Conservation (phyloP, 768 basidiomycete genomes). For the Psilocybe cubensis region DNA sequence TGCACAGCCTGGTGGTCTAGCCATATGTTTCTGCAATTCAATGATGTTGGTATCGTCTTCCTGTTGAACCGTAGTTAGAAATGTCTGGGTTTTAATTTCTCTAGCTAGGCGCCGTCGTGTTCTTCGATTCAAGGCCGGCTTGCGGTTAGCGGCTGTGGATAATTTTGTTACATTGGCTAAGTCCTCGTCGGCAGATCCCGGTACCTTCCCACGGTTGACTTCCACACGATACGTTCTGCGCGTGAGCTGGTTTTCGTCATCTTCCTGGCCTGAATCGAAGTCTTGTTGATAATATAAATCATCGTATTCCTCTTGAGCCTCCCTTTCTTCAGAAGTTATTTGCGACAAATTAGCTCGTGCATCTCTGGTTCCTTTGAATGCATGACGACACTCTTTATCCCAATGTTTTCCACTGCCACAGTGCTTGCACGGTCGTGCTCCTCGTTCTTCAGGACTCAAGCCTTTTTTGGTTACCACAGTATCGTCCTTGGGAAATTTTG, state of each 20-base stretch:
- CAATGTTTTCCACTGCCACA: slow-evolving; percentile 37
- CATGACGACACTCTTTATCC: slow-evolving; percentile 35
- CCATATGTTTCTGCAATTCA: slow-evolving; percentile 21
- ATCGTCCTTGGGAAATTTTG: slow-evolving; percentile 29
- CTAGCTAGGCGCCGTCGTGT: too few species aligned
- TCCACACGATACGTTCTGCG: too few species aligned
- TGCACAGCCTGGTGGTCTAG: slow-evolving; percentile 31
- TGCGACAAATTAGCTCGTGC: slow-evolving; percentile 23
- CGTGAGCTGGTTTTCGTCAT: too few species aligned
- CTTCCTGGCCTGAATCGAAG: too few species aligned
- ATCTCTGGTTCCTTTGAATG: slow-evolving; percentile 10
- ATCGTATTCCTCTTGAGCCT: slow-evolving; percentile 32
- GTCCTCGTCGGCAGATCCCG: too few species aligned
- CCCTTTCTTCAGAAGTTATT: slow-evolving; percentile 8
- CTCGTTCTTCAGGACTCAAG: slow-evolving; percentile 20
- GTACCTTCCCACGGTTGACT: too few species aligned
- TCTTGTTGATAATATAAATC: slow-evolving; percentile 25
- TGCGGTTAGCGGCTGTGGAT: too few species aligned
- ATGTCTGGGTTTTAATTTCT: too few species aligned
- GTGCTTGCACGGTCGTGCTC: slow-evolving; percentile 34
- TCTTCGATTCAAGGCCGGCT: too few species aligned
- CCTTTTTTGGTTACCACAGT: slow-evolving; percentile 10
- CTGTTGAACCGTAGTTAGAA: too few species aligned
- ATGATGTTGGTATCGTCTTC: slow-evolving; percentile 8
- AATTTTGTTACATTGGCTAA: too few species aligned